Evolutionary conservation across 192 early-diverging fungal genomes (phyloP), one percentile per base, ranked within the genome.

Genomic region (Rhizophagus prolifer): DNA sequence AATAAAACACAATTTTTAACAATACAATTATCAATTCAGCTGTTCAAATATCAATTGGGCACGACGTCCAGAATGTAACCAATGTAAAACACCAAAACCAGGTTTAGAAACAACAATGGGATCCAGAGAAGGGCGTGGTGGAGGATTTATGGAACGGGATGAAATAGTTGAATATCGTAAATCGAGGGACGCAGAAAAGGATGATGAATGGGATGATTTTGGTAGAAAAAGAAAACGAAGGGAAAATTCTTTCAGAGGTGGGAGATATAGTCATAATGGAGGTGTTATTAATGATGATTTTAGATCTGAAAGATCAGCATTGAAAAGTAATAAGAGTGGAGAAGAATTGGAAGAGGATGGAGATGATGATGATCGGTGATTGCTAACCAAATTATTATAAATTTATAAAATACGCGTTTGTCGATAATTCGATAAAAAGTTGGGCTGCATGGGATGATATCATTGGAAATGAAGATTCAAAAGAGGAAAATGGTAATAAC

Each of bases 31-130:
- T 70, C 36, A 36, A 23, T 44, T 47, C 28, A 81, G 80, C 25
- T 81, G 80, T 72, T 70, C 78, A 21, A 81, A 81, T 71, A 81
- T 81, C 25, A 81, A 81, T 58, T 81, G 80, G 80, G 68, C 80
- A 16, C 25, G 75, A n/a, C 77, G 80, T 41, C 26, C 62, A 14
- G 70, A 74, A 62, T 81, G 80, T 65, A 81, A 81, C 65, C 76
- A 78, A 38, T 81, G 80, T 46, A 71, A 71, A 58, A 79, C 72
- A 12, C 44, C 80, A 4, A 78, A 79, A 36, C 80, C 80, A 28
- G 80, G 80, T 44, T 46, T 73, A 58, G 78, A 78, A 30, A 65
- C 36, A 21, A 44, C 72, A 6, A 31, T 71, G 10, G 79, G 78
- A 25, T 47, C 72, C 25, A 61, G 80, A 4, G 78, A 81, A 65